Conservation (phyloP, 2,329 filamentous ascomycete genomes). For the Rachicladosporium sp. region DNA sequence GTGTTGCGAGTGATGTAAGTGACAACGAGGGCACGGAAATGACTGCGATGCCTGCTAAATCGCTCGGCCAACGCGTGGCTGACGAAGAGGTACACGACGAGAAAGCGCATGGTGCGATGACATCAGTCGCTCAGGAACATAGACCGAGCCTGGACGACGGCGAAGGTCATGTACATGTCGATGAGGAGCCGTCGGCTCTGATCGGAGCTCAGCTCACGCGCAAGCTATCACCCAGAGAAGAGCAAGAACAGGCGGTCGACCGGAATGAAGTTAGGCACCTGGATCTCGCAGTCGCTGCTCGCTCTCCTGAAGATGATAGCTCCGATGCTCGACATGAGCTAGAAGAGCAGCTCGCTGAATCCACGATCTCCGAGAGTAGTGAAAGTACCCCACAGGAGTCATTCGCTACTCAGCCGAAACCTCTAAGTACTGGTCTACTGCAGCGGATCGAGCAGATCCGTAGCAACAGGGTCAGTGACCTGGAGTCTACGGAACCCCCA, state of each 20-base stretch:
- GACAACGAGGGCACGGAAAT: slow-evolving; percentile 53
- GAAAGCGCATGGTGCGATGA: slow-evolving; percentile 51
- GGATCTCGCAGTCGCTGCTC: slow-evolving; percentile 43
- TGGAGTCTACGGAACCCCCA: slow-evolving; percentile 11
- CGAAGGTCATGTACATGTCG: slow-evolving; percentile 8
- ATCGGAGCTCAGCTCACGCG: slow-evolving; percentile 11
- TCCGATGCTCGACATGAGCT: background rate
- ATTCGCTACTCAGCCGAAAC: slow-evolving; percentile 21
- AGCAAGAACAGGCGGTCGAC: slow-evolving; percentile 24
- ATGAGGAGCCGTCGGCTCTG: slow-evolving; percentile 1
- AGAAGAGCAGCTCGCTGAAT: background rate
- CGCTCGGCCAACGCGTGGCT: slow-evolving; percentile 28
- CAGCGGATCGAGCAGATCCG: slow-evolving; percentile 27
- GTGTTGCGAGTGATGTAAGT: slow-evolving; percentile 18
- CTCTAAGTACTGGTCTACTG: slow-evolving; percentile 23
- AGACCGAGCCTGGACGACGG: slow-evolving; percentile 13
- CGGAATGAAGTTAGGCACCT: slow-evolving; percentile 48
- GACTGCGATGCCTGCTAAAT: slow-evolving; percentile 15
- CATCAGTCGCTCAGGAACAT: slow-evolving; percentile 54
- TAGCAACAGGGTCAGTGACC: slow-evolving; percentile 14
- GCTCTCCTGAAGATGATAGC: slow-evolving; percentile 12
- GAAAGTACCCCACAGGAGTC: slow-evolving; percentile 13
- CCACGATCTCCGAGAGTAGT: no score
- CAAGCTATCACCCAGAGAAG: slow-evolving; percentile 18
- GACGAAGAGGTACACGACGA: slow-evolving; percentile 41